Conservation (phyloP, 495 filamentous ascomycete species). For the Aspergillus affinis region DNA sequence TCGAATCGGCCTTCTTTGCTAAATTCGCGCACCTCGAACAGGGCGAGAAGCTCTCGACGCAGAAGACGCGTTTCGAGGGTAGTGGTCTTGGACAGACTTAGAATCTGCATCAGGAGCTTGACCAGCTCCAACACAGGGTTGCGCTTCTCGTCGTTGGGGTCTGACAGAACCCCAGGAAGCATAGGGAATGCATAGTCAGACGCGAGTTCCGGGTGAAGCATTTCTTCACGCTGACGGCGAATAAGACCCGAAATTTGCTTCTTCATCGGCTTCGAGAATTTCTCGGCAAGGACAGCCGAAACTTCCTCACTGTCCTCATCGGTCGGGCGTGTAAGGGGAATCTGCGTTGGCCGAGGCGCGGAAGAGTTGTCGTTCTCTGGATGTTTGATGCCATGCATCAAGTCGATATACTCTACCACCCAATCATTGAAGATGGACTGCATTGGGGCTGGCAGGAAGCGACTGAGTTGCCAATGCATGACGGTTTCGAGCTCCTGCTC, state of each 20-base stretch:
- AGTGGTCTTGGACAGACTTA: slow-evolving; percentile 78
- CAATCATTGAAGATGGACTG: slow-evolving; percentile 88
- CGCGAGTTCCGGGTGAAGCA: slow-evolving; percentile 85
- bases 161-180: slow-evolving; percentile 69
- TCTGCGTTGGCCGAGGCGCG: slow-evolving; percentile 79
- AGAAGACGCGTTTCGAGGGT: slow-evolving; percentile 81
- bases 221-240: slow-evolving; percentile 78
- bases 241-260: slow-evolving; percentile 80
- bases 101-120: slow-evolving; percentile 85
- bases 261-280: slow-evolving; percentile 85
- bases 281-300: slow-evolving; percentile 62
- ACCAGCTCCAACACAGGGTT: slow-evolving; percentile 89
- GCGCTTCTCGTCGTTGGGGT: slow-evolving; percentile 57
- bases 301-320: slow-evolving; percentile 59
- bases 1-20: slow-evolving; percentile 79
- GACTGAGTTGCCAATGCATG: slow-evolving; percentile 97
- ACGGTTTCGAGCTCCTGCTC: slow-evolving; percentile 86
- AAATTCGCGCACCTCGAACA: slow-evolving; percentile 95
- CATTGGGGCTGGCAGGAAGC: slow-evolving; percentile 78
- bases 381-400: slow-evolving; percentile 85
- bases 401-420: slow-evolving; percentile 90
- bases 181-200: slow-evolving; percentile 85
- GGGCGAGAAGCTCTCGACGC: slow-evolving; percentile 79
- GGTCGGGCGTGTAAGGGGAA: slow-evolving; percentile 48
- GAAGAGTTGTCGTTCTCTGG: slow-evolving; percentile 51